Base-by-base conservation (phyloP, 1,139 yeast species). In the Geotrichum candidum region DNA sequence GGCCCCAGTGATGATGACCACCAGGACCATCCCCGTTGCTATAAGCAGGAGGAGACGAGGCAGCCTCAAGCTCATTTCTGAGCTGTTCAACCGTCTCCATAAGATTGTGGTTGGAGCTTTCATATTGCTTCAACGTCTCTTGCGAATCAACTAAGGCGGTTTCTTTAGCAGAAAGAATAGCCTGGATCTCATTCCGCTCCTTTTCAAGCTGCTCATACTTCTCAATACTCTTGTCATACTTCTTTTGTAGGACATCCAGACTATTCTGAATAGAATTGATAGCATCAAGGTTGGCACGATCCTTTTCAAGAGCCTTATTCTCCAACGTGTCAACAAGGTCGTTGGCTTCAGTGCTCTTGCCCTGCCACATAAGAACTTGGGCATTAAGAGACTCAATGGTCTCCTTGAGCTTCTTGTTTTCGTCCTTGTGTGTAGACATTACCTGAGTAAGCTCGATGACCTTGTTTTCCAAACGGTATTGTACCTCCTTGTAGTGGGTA, bases 381-480 rank as follows among this genome's bases (percentile, higher is more conserved):
- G 69, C 62, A 59, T 71, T 81, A 71, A 81, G 79, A 69, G 74
- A 75, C 27, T 83, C 81, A 62, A 92, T 83, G 69, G 88, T 89
- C 15, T 77, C 76, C 66, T 84, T 80, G 71, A 92, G 80, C 64
- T 81, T 82, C 77, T 87, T 88, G 75, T 91, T 92, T 69, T 90
- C 97, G 69, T 84, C 88, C 54, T 87, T 85, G 76, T 88, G 88
- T 29, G 86, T 76, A 0, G 96, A 85, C 67, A 92, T 80, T 11
- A 87, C 84, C 73, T 92, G 96, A 0, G 97, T 91, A 67, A 95
- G 83, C 74, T 92, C 96, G 67, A 94, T 90, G 31, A 95, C 98
- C 80, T 94, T 95, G 75, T 92, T 94, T 74, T 95, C 99, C 70
- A 94, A 82, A 73, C 88, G 86, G 77, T 90, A 94, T 70, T 96